phyloP scores from a whole-genome alignment of 192 early-diverging fungal genomes.

The Globomyces pollinis-pini region DNA sequence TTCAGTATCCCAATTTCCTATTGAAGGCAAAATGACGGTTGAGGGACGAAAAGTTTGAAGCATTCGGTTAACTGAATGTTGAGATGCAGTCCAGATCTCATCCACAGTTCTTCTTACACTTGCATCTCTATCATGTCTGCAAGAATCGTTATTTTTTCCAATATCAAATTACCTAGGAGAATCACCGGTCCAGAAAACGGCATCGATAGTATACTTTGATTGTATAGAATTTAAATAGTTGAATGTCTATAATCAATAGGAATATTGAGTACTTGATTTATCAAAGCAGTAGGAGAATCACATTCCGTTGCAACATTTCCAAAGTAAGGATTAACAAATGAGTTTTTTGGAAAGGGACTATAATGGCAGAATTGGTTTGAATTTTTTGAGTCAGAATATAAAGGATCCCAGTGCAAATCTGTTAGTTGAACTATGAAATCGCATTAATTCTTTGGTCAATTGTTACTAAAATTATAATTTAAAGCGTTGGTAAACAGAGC shows the following conservation, averaged over 20 bases:
- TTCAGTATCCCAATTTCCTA: neutral
- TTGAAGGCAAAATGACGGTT: neutral
- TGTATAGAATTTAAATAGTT: constrained; percentile 14
- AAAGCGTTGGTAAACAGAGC: no score
- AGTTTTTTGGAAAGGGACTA: neutral
- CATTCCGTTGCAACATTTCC: constrained; percentile 22
- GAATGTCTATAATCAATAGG: no score
- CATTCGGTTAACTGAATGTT: neutral
- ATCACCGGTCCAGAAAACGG: constrained; percentile 46
- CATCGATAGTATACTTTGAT: constrained; percentile 4
- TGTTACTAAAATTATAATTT: no score
- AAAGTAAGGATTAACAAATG: constrained; percentile 9
- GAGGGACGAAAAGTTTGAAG: no score
- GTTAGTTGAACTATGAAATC: no score
- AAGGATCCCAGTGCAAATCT: constrained; percentile 30
- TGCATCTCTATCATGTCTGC: constrained; percentile 39
- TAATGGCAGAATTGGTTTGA: constrained; percentile 4
- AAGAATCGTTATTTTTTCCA: no score
- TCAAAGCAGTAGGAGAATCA: constrained; percentile 22
- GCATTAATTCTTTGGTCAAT: no score
- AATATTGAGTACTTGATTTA: no score
- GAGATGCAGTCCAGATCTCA: neutral
- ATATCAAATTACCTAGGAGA: no score
- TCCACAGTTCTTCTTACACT: constrained; percentile 6
- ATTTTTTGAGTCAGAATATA: constrained; percentile 14